Percentiles rank a stretch among this genome's conserved stretches.
Conservation (phyloP, 1,139 yeast genomes). For the Debaryomycetaceae sp. region DNA sequence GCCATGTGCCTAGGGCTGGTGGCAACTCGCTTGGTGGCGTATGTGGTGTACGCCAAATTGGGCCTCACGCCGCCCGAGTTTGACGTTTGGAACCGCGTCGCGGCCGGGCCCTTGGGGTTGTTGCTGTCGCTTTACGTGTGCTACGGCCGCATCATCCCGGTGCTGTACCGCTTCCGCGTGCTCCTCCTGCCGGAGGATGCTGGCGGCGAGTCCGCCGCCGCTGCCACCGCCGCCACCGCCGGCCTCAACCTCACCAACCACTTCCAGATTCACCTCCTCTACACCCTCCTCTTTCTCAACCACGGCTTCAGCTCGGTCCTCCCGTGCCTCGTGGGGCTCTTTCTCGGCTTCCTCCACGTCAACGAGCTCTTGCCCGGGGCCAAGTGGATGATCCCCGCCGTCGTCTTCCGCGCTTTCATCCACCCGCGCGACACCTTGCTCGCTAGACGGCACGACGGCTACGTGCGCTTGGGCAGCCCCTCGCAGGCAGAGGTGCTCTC, state of each 20-base stretch:
- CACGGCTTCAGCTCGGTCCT: slow-evolving; percentile 51
- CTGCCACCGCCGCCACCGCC: slow-evolving; percentile 1
- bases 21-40: slow-evolving; percentile 27
- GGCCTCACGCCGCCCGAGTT: not conserved
- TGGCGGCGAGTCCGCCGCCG: slow-evolving; percentile 20
- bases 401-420: slow-evolving; percentile 20
- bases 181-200: too few relatives aligned
- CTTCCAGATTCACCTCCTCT: slow-evolving; percentile 50
- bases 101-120: slow-evolving; percentile 63
- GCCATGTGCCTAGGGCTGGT: slow-evolving; percentile 38
- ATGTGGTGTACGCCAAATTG: slow-evolving; percentile 13
- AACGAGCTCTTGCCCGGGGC: slow-evolving; percentile 61
- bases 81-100: slow-evolving; percentile 28
- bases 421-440: slow-evolving; percentile 17
- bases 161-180: slow-evolving; percentile 55
- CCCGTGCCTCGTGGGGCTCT: slow-evolving; percentile 53
- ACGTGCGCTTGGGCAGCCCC: slow-evolving; percentile 36
- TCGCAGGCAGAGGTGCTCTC: too few relatives aligned
- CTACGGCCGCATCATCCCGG: slow-evolving; percentile 55
- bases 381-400: slow-evolving; percentile 44
- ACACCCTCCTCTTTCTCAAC: slow-evolving; percentile 46
- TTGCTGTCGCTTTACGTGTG: slow-evolving; percentile 57
- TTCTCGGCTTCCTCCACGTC: slow-evolving; percentile 53
- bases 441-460: slow-evolving; percentile 16
- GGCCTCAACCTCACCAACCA: slow-evolving; percentile 49